Evolutionary conservation across 2,329 filamentous ascomycete genomes (phyloP), one percentile per base, ranked within the genome.

Genomic region (Nemania sp.): DNA sequence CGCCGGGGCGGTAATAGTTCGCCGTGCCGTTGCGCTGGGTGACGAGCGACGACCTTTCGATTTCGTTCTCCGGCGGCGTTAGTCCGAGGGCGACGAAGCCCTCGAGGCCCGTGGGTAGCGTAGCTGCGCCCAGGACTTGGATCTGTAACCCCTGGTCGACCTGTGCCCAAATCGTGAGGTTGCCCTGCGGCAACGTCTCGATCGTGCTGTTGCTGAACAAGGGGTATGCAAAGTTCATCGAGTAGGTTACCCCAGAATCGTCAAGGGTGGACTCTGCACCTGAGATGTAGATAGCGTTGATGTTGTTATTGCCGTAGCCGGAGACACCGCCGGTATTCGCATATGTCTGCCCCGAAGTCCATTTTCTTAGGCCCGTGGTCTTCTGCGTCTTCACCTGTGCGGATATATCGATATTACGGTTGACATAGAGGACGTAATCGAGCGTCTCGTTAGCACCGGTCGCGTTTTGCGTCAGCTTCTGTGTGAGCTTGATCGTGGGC

Each of bases 21-120:
- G 83, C 86, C 5, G 75, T 79, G 26, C 84, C 84, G 33, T 81
- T 80, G 57, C 85, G 80, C 34, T 66, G 76, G 0, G 84, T 88
- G 2, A 64, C 66, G 8, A 2, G 57, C 59, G 7, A 67, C 66
- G 26, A 61, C 70, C 47, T 40, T n/a, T n/a, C n/a, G n/a, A n/a
- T n/a, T n/a, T n/a, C n/a, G n/a, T n/a, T n/a, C n/a, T n/a, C n/a
- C n/a, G n/a, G n/a, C n/a, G n/a, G n/a, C n/a, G n/a, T n/a, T n/a
- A 15, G 48, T 56, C 67, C 42, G 66, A 34, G 30, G 3, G 68
- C 52, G 20, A 70, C 61, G 59, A 86, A 86, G 0, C 78, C 80
- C 59, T 87, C 81, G 2, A 87, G 70, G 1, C 83, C 83, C 0
- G 78, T 82, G 0, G 86, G 81, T 45, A 88, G 78, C 6, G 77